A percentile compares a stretch with the other conserved stretches of the same genome.
Conservation (phyloP, 768 basidiomycete genomes). For the Pisolithus microcarpus region DNA sequence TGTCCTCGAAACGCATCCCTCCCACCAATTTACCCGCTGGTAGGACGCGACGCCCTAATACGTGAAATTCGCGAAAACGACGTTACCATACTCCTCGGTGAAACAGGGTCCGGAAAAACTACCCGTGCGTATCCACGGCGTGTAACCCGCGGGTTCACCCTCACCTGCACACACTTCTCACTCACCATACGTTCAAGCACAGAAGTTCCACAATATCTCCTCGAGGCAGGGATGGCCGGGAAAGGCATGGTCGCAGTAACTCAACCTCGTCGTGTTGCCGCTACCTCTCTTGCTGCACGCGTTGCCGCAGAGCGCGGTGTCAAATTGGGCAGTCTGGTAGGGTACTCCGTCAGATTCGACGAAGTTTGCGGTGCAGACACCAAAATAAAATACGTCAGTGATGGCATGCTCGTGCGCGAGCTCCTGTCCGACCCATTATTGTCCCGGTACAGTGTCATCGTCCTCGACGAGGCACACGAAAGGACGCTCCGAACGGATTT, state of each 20-base stretch:
- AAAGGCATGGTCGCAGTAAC: conserved; percentile 83
- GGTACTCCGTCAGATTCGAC: conserved; percentile 95
- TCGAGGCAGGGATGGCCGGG: conserved; percentile 70
- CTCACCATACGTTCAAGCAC: conserved; percentile 23
- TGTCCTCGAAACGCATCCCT: neutral
- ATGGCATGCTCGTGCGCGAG: conserved; percentile 96
- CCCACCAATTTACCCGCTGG: neutral
- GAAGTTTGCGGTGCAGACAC: conserved; percentile 67
- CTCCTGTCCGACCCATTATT: conserved; percentile 72
- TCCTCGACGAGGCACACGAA: conserved; percentile 98
- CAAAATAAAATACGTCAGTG: conserved; percentile 92
- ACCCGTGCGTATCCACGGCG: conserved; percentile 65
- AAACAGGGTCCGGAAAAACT: conserved; percentile 98
- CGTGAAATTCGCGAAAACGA: conserved; percentile 70
- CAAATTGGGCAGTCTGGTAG: conserved; percentile 69
- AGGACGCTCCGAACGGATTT: conserved; percentile 91
- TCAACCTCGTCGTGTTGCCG: conserved; percentile 92
- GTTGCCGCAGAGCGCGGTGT: conserved; percentile 81
- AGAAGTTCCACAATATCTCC: conserved; percentile 96
- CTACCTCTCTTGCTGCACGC: conserved; percentile 86
- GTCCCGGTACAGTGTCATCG: conserved; percentile 75
- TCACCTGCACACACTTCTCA: neutral
- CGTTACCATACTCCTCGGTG: conserved; percentile 85
- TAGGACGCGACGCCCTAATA: conserved; percentile 72
- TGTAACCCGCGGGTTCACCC: neutral